Evolutionary conservation across 192 early-diverging fungal species (phyloP), one percentile per base, ranked within the genome.

Genomic region (Rhizoclosmatium globosum): DNA sequence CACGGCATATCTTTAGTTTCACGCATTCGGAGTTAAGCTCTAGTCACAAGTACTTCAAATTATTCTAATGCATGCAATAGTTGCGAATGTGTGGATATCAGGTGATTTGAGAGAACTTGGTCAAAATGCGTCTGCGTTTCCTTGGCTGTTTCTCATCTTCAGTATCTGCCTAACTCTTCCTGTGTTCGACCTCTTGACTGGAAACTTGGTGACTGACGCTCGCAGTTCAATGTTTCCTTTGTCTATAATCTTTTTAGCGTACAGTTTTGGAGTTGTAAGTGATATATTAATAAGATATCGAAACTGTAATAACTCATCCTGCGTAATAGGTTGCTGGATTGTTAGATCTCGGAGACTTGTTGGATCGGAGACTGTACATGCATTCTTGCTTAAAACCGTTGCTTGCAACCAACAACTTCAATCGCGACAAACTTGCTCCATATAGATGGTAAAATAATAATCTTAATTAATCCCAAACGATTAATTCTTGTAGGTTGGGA

Each of bases 91-190:
- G 6, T 74, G 72, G 72, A 61, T 74, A 3, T 59, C 57, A 4
- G 56, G 72, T 31, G 42, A 74, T 74, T 62, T 59, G n/a, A 4
- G 56, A 1, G 60, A 74, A 17, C 59, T 43, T 6, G 72, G 72
- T 11, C 31, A 46, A 59, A 59, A 74, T 45, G 72, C 72, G 7
- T 74, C 72, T 44, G 56, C 72, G 43, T 74, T 74, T 74, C 72
- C 72, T 62, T 74, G 69, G 69, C 17, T 9, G 38, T 41, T 56
- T 2, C 17, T 56, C 38, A 0, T 57, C 4, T 56, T 71, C 53
- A 31, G 47, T 13, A 11, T 21, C 3, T 6, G 47, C 38, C 50
- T 71, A 4, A 6, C 50, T 38, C 2, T 71, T n/a, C 69, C 69
- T 23, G 6, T 71, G 15, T 2, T 23, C 11, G 69, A 71, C 50